Evolutionary conservation across 495 filamentous ascomycete species (phyloP).

Genomic region (Trichoderma orchidacearum): DNA sequence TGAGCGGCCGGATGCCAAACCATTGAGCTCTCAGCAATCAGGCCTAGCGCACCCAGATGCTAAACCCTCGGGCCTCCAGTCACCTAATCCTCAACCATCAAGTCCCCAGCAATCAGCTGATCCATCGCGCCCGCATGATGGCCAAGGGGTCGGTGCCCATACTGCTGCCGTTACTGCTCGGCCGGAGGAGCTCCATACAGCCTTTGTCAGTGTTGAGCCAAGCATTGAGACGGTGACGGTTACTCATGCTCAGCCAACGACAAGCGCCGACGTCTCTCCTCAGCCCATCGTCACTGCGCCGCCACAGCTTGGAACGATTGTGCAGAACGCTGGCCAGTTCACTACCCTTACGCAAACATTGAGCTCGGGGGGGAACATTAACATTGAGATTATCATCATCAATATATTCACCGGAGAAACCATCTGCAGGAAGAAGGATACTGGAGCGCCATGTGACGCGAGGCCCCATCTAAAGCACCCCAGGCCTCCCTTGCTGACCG

Average conservation of each 20-base stretch:
- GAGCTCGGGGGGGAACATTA: neutral
- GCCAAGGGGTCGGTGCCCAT: neutral
- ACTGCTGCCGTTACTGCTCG: neutral
- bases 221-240: neutral
- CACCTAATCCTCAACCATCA: neutral
- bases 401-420: constrained; percentile 1
- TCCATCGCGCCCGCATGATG: neutral
- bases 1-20: neutral
- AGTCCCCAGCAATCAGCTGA: neutral
- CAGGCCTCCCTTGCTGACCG: too few relatives aligned
- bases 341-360: neutral
- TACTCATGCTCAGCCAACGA: neutral
- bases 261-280: neutral
- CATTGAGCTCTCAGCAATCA: neutral
- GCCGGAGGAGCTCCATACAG: neutral
- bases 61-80: neutral
- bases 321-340: neutral
- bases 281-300: neutral
- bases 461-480: neutral
- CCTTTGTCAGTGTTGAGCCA: too few relatives aligned
- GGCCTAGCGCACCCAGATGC: neutral
- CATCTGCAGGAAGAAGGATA: neutral
- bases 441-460: neutral
- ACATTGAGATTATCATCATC: constrained; percentile 1
- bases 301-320: neutral